A percentile compares a stretch with the other conserved stretches of the same genome.
phyloP scores from a whole-genome alignment of 2,329 filamentous ascomycete genomes.

The Talaromyces sp. region DNA sequence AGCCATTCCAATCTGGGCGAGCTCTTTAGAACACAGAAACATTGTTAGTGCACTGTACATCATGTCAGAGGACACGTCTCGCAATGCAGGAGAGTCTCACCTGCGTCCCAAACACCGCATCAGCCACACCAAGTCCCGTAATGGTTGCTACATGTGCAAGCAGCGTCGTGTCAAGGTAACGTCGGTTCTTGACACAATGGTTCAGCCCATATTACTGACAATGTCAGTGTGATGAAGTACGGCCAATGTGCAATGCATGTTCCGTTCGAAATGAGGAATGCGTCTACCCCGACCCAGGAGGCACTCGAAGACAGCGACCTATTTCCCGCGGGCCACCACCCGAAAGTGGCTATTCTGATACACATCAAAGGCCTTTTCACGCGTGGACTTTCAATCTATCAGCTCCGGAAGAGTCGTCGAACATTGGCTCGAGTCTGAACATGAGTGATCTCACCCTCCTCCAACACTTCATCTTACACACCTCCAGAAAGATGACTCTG shows the following conservation, averaged over 20 bases:
- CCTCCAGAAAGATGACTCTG: slow-evolving; percentile 9
- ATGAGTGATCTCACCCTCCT: slow-evolving; percentile 5
- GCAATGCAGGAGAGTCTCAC: background rate
- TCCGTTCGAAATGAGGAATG: background rate
- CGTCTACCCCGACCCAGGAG: background rate
- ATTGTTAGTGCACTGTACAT: background rate
- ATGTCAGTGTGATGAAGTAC: background rate
- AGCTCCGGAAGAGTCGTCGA: background rate
- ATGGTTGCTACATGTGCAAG: slow-evolving; percentile 1
- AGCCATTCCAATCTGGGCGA: background rate
- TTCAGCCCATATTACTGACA: background rate
- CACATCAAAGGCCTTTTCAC: background rate
- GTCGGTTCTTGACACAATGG: background rate
- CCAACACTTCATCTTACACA: slow-evolving; percentile 5
- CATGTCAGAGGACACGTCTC: background rate
- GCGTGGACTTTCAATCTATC: background rate
- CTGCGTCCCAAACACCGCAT: background rate
- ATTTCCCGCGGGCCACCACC: background rate
- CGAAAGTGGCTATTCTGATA: background rate
- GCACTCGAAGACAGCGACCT: background rate
- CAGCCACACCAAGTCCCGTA: background rate
- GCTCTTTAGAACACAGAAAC: background rate
- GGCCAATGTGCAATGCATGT: background rate
- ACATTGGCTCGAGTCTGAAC: background rate
- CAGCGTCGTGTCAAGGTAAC: background rate